These are phyloP conservation scores for Ehretia macrophylla DNA, from an alignment of 257 asterid species.

Conservation along the genomic window DNA sequence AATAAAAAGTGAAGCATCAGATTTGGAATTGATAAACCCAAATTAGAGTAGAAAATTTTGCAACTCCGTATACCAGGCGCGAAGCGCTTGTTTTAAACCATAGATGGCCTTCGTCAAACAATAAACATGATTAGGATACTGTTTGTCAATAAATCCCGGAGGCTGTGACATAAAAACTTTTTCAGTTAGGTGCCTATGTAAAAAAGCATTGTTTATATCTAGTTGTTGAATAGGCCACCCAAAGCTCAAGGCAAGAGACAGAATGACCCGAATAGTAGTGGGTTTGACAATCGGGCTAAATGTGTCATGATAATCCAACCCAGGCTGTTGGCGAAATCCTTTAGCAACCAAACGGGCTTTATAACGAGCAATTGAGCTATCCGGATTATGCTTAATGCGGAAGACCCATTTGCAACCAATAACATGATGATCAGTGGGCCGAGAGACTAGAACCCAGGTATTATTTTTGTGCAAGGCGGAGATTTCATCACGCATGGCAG, in stretches of 20 bases:
- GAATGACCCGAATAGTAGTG: too few relatives aligned
- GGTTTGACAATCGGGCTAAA: too few relatives aligned
- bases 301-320: too few relatives aligned
- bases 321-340: too few relatives aligned
- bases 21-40: too few relatives aligned
- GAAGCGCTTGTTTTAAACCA: neutral
- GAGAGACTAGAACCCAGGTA: neutral
- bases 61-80: neutral
- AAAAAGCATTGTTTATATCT: neutral
- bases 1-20: too few relatives aligned
- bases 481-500: neutral
- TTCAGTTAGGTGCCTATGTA: neutral
- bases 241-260: too few relatives aligned
- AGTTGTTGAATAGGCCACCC: neutral
- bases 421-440: too few relatives aligned
- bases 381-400: too few relatives aligned
- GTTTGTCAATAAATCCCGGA: neutral
- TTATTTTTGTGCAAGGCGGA: neutral
- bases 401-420: constrained; percentile 6
- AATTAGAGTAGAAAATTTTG: too few relatives aligned
- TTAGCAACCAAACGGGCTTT: too few relatives aligned
- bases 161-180: neutral
- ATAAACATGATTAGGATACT: neutral
- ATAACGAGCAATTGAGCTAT: too few relatives aligned
- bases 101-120: neutral